phyloP scores from a whole-genome alignment of 2,329 filamentous ascomycete species.

The Diaporthe sp. region DNA sequence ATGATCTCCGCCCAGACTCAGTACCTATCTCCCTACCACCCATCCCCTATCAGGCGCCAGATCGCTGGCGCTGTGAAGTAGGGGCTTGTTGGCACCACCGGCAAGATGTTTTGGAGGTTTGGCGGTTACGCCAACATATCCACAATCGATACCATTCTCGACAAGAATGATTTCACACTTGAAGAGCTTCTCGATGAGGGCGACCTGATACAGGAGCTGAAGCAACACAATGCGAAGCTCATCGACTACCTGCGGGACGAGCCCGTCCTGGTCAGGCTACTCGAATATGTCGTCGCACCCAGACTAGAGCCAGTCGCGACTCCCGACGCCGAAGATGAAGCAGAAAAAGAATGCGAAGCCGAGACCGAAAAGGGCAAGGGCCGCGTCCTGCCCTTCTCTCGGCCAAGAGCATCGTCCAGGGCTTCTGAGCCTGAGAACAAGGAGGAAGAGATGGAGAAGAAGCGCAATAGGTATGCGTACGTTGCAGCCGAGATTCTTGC shows the following conservation, averaged over 20 bases:
- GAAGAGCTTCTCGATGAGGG: conserved; percentile 97
- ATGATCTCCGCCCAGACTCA: conserved; percentile 30
- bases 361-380: conserved; percentile 56
- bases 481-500: conserved; percentile 93
- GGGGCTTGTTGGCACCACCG: conserved; percentile 38
- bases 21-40: conserved; percentile 12
- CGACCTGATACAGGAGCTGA: conserved; percentile 96
- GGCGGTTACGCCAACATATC: conserved; percentile 98
- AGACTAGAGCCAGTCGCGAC: conserved; percentile 68
- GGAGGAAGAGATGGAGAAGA: conserved; percentile 86
- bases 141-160: conserved; percentile 94
- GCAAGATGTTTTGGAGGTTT: conserved; percentile 99
- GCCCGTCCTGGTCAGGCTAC: conserved; percentile 82
- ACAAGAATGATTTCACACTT: conserved; percentile 94
- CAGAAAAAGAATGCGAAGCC: conserved; percentile 46
- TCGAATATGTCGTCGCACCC: conserved; percentile 91
- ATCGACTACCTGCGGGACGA: conserved; percentile 95
- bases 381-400: conserved; percentile 58
- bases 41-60: conserved; percentile 32
- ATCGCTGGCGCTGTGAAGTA: conserved; percentile 43
- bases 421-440: conserved; percentile 60
- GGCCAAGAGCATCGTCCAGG: conserved; percentile 64
- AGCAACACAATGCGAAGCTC: conserved; percentile 97
- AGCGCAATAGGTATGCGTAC: conserved; percentile 92
- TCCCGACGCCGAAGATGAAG: conserved; percentile 61